phyloP scores from a whole-genome alignment of 2,329 filamentous ascomycete genomes.

The Ascosphaera aggregata region DNA sequence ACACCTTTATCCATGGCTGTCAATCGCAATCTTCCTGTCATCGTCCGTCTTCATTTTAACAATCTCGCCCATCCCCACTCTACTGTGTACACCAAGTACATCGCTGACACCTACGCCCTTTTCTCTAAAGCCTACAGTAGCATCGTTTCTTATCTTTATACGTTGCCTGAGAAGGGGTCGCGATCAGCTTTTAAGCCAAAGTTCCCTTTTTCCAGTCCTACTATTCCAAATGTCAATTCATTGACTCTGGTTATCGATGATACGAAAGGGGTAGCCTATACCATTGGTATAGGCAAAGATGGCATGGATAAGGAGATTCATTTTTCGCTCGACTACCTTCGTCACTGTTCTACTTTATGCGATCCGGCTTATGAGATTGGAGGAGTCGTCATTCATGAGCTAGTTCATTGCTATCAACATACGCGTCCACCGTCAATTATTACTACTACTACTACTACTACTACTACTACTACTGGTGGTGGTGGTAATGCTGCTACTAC shows the following conservation, averaged over 20 bases:
- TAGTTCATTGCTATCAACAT: constrained; percentile 88
- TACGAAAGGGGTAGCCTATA: constrained; percentile 77
- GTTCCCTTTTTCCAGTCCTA: constrained; percentile 22
- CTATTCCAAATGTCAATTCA: constrained; percentile 58
- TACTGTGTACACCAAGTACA: constrained; percentile 39
- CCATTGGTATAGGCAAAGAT: constrained; percentile 56
- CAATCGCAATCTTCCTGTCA: constrained; percentile 5
- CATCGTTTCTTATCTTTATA: constrained; percentile 54
- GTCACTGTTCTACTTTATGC: constrained; percentile 8
- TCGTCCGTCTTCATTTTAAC: constrained; percentile 13
- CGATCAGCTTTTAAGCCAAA: neutral
- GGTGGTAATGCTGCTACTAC: neutral
- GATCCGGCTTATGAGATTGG: constrained; percentile 36
- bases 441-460: constrained; percentile 15
- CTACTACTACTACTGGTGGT: neutral
- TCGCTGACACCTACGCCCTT: constrained; percentile 35
- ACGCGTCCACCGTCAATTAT: constrained; percentile 34
- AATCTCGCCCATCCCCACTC: constrained; percentile 27
- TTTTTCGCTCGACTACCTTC: constrained; percentile 56
- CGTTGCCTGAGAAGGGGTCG: constrained; percentile 9
- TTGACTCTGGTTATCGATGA: constrained; percentile 61
- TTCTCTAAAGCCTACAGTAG: constrained; percentile 39
- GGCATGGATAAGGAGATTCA: constrained; percentile 83
- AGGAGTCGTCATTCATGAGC: constrained; percentile 74
- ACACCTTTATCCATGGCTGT: too few species aligned